Base-by-base conservation (phyloP, 306 rosid genomes). In the Hylodesmum podocarpum region DNA sequence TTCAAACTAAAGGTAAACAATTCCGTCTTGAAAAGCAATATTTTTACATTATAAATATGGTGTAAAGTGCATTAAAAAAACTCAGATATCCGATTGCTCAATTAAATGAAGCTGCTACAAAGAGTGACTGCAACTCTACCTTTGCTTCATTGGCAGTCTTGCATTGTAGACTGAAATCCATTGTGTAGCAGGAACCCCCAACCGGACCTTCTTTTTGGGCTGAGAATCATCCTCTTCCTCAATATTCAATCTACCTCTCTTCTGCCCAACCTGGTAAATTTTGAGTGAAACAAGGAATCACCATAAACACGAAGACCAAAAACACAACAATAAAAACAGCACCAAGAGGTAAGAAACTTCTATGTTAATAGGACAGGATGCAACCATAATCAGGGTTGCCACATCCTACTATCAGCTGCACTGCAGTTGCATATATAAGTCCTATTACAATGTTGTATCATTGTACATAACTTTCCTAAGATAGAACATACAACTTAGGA, bases 131-230 rank as follows among this genome's bases (percentile, higher is more conserved):
- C 62, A 47, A 5, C 15, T 57, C 36, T 84, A 94, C 98, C 98
- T 94, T 78, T 94, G 98, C 84, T 94, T 94, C 98, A 92, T 94
- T 77, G 98, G 98, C 44, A 75, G 81, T 76, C 97, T 83, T 43
- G 97, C 97, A 84, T 94, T 92, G 88, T 92, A 94, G 73, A 92
- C 77, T 78, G 98, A 94, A 79, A 94, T 94, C 98, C 98, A 94
- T 76, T 94, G 98, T 1, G 97, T 90, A 8, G 98, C 98, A 76
- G 98, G 97, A 81, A 86, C 92, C 79, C 98, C 98, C 67, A 90
- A 78, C 43, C 98, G 95, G 67, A 92, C 95, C 87, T 92, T 94
- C 94, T 94, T 92, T 79, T 85, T 92, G 44, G 96, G 95, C 73
- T 86, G 97, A 62, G 93, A 90, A 73, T 94, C 98, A 72, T 91